Percentiles rank a stretch among this genome's conserved stretches.
Evolutionary conservation across 345 rosid genomes (phyloP).

Genomic region (Hirschfeldia incana): DNA sequence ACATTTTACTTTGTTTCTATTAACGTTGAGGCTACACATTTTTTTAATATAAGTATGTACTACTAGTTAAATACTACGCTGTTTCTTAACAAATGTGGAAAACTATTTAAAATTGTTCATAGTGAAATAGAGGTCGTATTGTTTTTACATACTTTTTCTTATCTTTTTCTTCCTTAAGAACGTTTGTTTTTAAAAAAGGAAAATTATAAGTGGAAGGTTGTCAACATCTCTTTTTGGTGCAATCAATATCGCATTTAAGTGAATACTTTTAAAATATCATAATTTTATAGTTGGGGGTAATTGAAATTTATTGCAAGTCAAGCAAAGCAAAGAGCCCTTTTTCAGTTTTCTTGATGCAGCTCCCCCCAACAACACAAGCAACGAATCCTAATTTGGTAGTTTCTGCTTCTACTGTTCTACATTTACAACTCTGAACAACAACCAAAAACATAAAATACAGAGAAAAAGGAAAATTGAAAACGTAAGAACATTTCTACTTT

Average conservation of each 20-base stretch:
- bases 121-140: not conserved
- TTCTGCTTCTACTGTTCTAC: constrained; percentile 4
- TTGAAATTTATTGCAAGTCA: constrained; percentile 44
- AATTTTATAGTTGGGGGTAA: constrained; percentile 29
- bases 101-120: not conserved
- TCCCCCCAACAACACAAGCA: constrained; percentile 22
- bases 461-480: not conserved
- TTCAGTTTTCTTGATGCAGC: constrained; percentile 35
- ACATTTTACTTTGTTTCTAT: too few species aligned
- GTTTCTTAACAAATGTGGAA: not conserved
- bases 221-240: constrained; percentile 41
- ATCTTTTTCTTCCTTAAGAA: not conserved
- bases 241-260: constrained; percentile 34
- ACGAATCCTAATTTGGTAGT: constrained; percentile 17
- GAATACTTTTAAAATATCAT: not conserved
- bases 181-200: constrained; percentile 16
- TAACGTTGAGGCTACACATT: too few species aligned
- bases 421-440: constrained; percentile 25
- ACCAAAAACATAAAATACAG: not conserved
- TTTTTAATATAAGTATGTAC: too few species aligned
- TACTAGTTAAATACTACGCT: not conserved
- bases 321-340: constrained; percentile 35
- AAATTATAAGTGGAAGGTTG: constrained; percentile 31
- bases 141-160: not conserved
- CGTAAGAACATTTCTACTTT: not conserved